Conservation (phyloP, 768 basidiomycete genomes). For the Russula olivacea region DNA sequence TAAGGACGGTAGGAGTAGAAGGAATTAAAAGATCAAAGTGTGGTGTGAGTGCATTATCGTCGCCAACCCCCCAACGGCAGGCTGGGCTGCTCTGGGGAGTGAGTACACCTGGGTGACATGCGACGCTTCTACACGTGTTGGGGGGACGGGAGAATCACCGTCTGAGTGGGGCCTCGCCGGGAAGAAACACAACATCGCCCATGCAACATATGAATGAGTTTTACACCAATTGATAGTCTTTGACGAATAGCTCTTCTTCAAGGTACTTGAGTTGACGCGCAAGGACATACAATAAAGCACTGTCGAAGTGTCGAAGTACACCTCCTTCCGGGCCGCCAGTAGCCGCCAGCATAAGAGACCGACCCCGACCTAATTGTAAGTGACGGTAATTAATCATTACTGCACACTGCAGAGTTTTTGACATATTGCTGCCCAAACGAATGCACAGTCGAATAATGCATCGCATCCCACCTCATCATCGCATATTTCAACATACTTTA, state of each 20-base stretch:
- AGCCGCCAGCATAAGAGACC: too few relatives aligned
- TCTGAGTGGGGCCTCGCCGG: background rate
- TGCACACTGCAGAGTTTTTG: too few relatives aligned
- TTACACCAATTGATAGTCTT: too few relatives aligned
- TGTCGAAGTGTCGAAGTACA: too few relatives aligned
- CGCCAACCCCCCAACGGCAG: background rate
- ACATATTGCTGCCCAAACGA: background rate
- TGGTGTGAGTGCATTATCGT: slow-evolving; percentile 1
- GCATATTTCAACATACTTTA: slow-evolving; percentile 16
- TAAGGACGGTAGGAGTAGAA: background rate
- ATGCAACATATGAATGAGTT: too few relatives aligned
- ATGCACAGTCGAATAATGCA: background rate
- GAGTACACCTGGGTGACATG: slow-evolving; percentile 6
- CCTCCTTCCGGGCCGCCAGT: too few relatives aligned
- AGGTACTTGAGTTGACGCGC: too few relatives aligned
- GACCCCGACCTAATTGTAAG: too few relatives aligned
- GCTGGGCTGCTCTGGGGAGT: background rate
- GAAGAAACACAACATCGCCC: too few relatives aligned
- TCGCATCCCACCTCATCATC: background rate
- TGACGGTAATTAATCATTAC: too few relatives aligned
- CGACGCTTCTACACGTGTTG: slow-evolving; percentile 13
- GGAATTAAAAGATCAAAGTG: background rate
- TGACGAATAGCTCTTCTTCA: too few relatives aligned
- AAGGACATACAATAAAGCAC: too few relatives aligned
- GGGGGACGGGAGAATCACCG: background rate